Base-by-base conservation (phyloP, 768 basidiomycete genomes). In the Artomyces pyxidatus region DNA sequence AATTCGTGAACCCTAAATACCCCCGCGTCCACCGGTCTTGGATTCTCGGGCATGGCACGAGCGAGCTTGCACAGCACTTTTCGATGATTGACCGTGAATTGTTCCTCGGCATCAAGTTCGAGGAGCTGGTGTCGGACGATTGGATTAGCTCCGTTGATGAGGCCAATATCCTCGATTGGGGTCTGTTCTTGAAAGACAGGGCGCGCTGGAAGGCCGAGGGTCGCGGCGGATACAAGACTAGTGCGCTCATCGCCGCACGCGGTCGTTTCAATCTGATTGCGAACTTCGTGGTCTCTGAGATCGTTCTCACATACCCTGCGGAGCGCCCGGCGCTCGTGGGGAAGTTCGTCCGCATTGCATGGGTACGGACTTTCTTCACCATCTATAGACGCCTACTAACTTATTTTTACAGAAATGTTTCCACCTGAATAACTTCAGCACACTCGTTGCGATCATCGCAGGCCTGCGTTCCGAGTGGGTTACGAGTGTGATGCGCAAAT, bases 21-120 rank as follows among this genome's bases (percentile, higher is more conserved):
- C 45, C 50, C 14, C 73, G 70, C n/a, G 61, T 67, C 6, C 78
- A 87, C 59, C 80, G 77, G 8, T 89, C 85, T 2, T 93, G 86
- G 68, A 72, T 93, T 44, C 68, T 89, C n/a, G 64, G 61, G 26
- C 71, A 76, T 60, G 71, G 78, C 6, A 78, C 85, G 1, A 78
- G 79, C 30, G 66, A 66, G 4, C 63, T 96, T 28, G 85, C 85
- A 1, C 74, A 81, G 45, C 87, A 92, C 58, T 87, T 94, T 59
- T 75, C 85, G 6, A 83, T 90, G 75, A 90, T 95, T 54, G 91
- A 95, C 54, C 76, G 88, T 22, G 91, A 94, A 57, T 67, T 94
- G 47, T 89, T 92, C 62, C 80, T 87, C 64, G 76, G 78, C 11
- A 75, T 95, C 63, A 85, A 83, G 57, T 92, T 92, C 60, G 88